A percentile compares a stretch with the other conserved stretches of the same genome.
phyloP scores from a whole-genome alignment of 805 yeast genomes.

The Saccharomycopsis lassenensis region DNA sequence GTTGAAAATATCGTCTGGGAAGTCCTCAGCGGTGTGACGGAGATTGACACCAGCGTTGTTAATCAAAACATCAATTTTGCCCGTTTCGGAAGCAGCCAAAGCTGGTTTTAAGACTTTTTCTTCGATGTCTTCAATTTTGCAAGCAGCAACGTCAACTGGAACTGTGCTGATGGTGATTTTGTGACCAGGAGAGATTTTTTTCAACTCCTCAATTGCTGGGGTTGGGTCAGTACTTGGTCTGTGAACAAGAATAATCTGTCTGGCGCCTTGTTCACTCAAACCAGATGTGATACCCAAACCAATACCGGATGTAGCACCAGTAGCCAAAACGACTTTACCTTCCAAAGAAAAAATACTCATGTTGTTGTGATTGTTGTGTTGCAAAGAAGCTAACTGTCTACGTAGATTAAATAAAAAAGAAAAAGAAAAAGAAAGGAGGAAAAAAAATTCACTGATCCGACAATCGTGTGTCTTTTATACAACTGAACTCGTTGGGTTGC shows the following conservation, averaged over 20 bases:
- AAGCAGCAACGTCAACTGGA: constrained; percentile 22
- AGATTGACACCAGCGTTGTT: constrained; percentile 34
- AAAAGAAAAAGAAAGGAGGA: too few species aligned
- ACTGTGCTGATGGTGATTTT: constrained; percentile 21
- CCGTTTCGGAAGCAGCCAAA: constrained; percentile 23
- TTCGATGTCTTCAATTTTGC: constrained; percentile 24
- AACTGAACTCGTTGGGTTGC: too few species aligned
- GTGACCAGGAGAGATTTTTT: constrained; percentile 20
- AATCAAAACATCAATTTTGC: constrained; percentile 30
- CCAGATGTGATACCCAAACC: constrained; percentile 43
- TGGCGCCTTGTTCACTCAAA: constrained; percentile 40
- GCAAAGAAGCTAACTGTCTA: too few species aligned
- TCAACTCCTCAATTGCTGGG: constrained; percentile 22
- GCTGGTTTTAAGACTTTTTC: constrained; percentile 25
- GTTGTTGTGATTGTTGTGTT: too few species aligned
- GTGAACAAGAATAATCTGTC: constrained; percentile 30
- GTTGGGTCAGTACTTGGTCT: constrained; percentile 25
- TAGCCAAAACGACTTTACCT: constrained; percentile 33
- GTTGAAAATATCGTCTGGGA: constrained; percentile 29
- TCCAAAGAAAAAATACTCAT: constrained; percentile 27
- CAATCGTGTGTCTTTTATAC: too few species aligned
- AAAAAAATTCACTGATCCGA: too few species aligned
- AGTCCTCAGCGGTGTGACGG: constrained; percentile 26
- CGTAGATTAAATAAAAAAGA: too few species aligned
- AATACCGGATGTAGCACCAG: constrained; percentile 51